Conservation (phyloP, 2,329 filamentous ascomycete species). For the Penicillium sp. region DNA sequence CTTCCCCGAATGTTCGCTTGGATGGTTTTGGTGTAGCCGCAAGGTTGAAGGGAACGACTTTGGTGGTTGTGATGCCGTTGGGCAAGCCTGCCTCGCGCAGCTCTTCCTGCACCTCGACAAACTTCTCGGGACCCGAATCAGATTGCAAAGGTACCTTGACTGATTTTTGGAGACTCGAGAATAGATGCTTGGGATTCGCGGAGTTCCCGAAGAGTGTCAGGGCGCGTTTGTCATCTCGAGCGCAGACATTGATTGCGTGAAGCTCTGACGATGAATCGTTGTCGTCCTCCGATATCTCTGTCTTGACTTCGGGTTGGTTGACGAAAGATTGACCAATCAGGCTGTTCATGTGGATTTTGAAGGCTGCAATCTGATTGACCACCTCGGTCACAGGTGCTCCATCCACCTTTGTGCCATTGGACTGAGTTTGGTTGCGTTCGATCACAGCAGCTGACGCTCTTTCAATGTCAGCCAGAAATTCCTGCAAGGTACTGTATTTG, state of each 20-base stretch:
- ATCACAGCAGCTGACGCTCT: constrained; percentile 39
- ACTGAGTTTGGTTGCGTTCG: constrained; percentile 36
- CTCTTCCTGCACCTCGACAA: constrained; percentile 47
- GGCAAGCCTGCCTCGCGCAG: constrained; percentile 70
- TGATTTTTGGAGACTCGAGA: constrained; percentile 74
- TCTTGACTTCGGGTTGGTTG: constrained; percentile 37
- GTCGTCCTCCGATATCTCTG: constrained; percentile 37
- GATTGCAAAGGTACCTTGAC: constrained; percentile 37
- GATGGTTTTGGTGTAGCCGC: constrained; percentile 30
- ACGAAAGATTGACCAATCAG: constrained; percentile 65
- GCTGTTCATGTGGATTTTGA: constrained; percentile 64
- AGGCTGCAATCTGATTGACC: constrained; percentile 52
- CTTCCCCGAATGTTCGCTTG: constrained; percentile 46
- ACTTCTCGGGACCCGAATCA: constrained; percentile 36
- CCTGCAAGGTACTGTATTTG: constrained; percentile 43
- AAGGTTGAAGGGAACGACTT: constrained; percentile 57
- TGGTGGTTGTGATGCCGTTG: constrained; percentile 70
- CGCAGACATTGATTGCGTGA: constrained; percentile 42
- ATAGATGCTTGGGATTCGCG: constrained; percentile 73
- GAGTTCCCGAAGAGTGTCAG: constrained; percentile 77
- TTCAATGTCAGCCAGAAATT: constrained; percentile 46
- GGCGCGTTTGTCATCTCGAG: constrained; percentile 58
- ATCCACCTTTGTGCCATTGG: constrained; percentile 28
- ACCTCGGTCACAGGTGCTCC: constrained; percentile 36
- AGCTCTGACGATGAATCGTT: constrained; percentile 32